Percentiles rank a stretch among this genome's conserved stretches.
Evolutionary conservation across 208 protist species (phyloP).

Genomic region (Angomonas deanei): DNA sequence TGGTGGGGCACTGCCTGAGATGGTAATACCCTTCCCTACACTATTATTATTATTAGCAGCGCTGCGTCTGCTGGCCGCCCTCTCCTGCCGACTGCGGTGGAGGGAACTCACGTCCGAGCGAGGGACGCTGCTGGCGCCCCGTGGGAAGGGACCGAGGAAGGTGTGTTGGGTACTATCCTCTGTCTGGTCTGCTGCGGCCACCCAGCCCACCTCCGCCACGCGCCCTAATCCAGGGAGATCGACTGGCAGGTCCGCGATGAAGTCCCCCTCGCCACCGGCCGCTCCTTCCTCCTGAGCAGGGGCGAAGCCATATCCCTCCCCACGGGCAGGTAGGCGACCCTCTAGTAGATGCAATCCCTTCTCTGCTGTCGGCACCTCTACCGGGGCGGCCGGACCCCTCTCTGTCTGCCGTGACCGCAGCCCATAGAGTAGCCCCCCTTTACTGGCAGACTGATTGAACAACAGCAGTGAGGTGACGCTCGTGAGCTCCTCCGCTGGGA

Average conservation of each 20-base stretch:
- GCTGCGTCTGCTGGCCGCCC: too few relatives aligned
- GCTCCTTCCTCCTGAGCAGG: not conserved
- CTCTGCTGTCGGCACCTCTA: not conserved
- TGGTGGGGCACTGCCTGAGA: not conserved
- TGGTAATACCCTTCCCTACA: too few relatives aligned
- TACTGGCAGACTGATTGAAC: not conserved
- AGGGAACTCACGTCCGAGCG: not conserved
- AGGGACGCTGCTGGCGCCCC: not conserved
- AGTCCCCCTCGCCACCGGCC: not conserved
- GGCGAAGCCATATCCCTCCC: too few relatives aligned
- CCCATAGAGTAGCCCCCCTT: not conserved
- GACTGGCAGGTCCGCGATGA: not conserved
- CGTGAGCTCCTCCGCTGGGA: not conserved
- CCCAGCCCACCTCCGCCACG: not conserved
- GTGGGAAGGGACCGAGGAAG: not conserved
- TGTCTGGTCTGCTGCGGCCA: not conserved
- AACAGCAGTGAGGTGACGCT: not conserved
- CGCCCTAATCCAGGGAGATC: not conserved
- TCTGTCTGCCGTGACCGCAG: constrained; percentile 6
- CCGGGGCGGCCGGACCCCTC: constrained; percentile 10
- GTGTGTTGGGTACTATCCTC: not conserved
- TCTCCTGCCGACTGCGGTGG: not conserved
- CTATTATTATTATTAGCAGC: not conserved
- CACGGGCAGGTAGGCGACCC: not conserved
- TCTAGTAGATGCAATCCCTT: not conserved